Conservation (phyloP, 345 rosid species). For the Dipteronia dyeriana region DNA sequence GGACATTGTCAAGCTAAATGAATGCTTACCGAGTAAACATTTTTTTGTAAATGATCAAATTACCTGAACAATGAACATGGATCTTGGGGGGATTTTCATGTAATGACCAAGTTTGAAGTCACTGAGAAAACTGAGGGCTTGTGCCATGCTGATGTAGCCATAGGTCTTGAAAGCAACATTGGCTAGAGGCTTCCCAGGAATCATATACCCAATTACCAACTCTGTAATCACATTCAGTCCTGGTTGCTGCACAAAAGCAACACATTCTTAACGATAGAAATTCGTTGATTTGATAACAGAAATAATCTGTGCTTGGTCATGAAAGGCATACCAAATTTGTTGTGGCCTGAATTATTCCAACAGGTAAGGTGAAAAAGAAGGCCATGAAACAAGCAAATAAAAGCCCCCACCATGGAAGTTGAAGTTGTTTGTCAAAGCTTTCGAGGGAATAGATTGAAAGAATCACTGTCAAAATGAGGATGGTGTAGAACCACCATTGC, state of each 20-base stretch:
- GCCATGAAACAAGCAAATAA: constrained; percentile 37
- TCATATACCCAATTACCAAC: constrained; percentile 55
- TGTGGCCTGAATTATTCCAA: constrained; percentile 53
- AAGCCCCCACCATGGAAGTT: constrained; percentile 69
- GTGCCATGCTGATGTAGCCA: constrained; percentile 47
- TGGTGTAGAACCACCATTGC: constrained; percentile 53
- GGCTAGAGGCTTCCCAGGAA: constrained; percentile 53
- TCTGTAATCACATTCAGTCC: constrained; percentile 54
- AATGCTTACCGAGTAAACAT: too few species aligned
- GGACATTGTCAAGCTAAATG: too few species aligned
- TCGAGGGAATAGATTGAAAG: constrained; percentile 45
- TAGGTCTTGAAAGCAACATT: constrained; percentile 51
- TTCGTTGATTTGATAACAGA: too few species aligned
- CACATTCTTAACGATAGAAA: background rate
- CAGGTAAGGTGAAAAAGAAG: constrained; percentile 45
- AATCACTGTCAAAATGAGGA: constrained; percentile 26
- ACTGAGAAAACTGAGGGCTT: constrained; percentile 40
- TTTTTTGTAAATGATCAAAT: too few species aligned
- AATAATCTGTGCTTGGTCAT: background rate
- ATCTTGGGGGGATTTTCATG: too few species aligned
- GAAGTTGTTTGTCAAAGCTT: constrained; percentile 47
- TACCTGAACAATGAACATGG: too few species aligned
- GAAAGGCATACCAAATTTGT: constrained; percentile 31
- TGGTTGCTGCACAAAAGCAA: constrained; percentile 37
- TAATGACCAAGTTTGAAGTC: constrained; percentile 60